A percentile compares a stretch with the other conserved stretches of the same genome.
Evolutionary conservation across 768 basidiomycete species (phyloP).

Genomic region (Amanita thiersii): DNA sequence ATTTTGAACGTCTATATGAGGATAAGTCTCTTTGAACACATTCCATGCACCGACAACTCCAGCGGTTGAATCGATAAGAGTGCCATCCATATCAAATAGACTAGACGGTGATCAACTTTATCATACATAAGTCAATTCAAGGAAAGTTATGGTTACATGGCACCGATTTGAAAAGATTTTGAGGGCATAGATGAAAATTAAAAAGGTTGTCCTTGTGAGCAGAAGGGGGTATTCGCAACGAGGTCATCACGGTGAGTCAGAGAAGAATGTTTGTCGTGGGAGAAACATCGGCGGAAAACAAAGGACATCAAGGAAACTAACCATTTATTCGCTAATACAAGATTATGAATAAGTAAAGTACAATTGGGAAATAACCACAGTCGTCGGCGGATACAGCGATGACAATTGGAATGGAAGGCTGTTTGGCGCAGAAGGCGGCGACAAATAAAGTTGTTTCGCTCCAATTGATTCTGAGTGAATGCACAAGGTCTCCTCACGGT

Average conservation of each 20-base stretch:
- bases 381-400: no score
- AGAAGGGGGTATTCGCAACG: neutral
- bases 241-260: no score
- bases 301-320: no score
- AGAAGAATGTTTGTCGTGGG: no score
- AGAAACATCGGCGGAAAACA: no score
- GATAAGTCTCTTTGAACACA: conserved; percentile 64
- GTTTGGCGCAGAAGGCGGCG: neutral
- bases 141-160: conserved; percentile 26
- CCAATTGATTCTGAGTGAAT: no score
- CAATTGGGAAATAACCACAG: no score
- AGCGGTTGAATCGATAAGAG: conserved; percentile 73
- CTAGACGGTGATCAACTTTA: conserved; percentile 23
- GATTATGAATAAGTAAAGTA: no score
- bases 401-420: no score
- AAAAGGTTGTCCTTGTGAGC: neutral
- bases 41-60: conserved; percentile 83
- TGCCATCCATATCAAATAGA: conserved; percentile 81
- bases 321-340: no score
- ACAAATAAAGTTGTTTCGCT: no score
- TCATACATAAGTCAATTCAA: neutral
- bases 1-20: conserved; percentile 47
- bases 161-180: conserved; percentile 22
- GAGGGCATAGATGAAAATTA: conserved; percentile 1
- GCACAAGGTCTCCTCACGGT: conserved; percentile 11